Evolutionary conservation across 2,329 filamentous ascomycete species (phyloP), one percentile per base, ranked within the genome.

Genomic region (Penicillium vulpinum): DNA sequence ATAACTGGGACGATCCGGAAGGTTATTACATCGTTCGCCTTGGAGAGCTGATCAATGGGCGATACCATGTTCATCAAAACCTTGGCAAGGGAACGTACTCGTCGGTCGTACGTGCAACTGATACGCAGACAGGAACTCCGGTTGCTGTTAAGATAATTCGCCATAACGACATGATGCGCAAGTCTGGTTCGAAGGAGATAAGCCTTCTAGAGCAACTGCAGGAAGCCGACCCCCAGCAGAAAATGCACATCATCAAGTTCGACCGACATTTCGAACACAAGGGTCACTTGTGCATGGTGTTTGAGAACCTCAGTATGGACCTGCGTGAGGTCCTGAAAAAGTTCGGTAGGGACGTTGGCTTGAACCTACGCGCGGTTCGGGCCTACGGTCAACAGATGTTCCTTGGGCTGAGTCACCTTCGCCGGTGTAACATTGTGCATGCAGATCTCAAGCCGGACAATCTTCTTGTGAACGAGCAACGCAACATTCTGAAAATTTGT

Each of bases 371-470:
- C 59, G 93, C 92, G 11, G 93, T 96, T 46, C 86, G 91, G 65
- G 86, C 88, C 16, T 99, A 97, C 71, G 91, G 93, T 5, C 89
- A 92, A 68, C 94, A 99, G 76, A 96, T 96, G 73, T 97, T 99
- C 73, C 82, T 95, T 28, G 91, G 91, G 2, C 78, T 99, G 51
- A 88, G 88, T 66, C 87, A 97, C 68, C 85, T 99, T 79, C 89
- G 91, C 66, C 93, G 91, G 71, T 95, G 90, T 78, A 92, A 92
- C 74, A 91, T 99, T 71, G 85, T 99, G 51, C 94, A 99, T 73
- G 92, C 93, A 15, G 94, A 99, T 80, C 76, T 99, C 67, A 99
- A 99, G 76, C 94, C 94, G 9, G 94, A 99, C 83, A 99, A 99
- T 68, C 93, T 99, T 56, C 79, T 99, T 68, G 92, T 93, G 64